phyloP scores from a whole-genome alignment of 2,329 filamentous ascomycete genomes.

The Aspergillus fijiensis region DNA sequence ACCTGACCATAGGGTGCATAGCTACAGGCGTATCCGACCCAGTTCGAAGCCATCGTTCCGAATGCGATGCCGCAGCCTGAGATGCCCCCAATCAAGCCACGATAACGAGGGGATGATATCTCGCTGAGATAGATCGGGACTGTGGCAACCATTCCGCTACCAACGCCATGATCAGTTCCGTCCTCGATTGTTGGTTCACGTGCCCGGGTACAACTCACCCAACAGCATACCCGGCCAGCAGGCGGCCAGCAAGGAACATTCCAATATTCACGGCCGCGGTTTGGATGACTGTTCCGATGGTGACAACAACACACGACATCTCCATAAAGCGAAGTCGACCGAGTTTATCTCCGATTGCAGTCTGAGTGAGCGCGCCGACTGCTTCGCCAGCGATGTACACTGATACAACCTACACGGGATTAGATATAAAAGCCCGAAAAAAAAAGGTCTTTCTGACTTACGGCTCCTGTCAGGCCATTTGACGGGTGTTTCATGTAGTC shows the following conservation, averaged over 20 bases:
- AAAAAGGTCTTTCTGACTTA: conserved; percentile 24
- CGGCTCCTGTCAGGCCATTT: conserved; percentile 55
- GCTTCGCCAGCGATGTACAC: conserved; percentile 63
- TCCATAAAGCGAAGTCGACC: conserved; percentile 57
- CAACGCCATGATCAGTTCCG: not conserved
- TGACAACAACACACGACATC: conserved; percentile 55
- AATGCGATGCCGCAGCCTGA: conserved; percentile 57
- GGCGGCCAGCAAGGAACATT: conserved; percentile 55
- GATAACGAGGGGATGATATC: conserved; percentile 50
- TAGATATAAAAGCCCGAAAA: not conserved
- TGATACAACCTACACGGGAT: conserved; percentile 48
- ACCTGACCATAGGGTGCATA: conserved; percentile 54
- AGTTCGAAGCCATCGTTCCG: conserved; percentile 58
- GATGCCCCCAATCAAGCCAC: conserved; percentile 56
- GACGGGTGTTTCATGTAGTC: conserved; percentile 59
- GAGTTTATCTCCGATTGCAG: conserved; percentile 53
- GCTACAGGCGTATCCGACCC: conserved; percentile 57
- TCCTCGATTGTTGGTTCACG: not conserved
- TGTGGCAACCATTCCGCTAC: conserved; percentile 50
- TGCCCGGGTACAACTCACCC: conserved; percentile 34
- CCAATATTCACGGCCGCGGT: conserved; percentile 56
- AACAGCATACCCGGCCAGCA: conserved; percentile 49
- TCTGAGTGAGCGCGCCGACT: conserved; percentile 55
- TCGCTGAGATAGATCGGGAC: conserved; percentile 58
- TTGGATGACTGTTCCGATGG: conserved; percentile 55